These are phyloP conservation scores for Calonectria hongkongensis DNA, from an alignment of 2,329 filamentous ascomycete species.

Conservation along the genomic window DNA sequence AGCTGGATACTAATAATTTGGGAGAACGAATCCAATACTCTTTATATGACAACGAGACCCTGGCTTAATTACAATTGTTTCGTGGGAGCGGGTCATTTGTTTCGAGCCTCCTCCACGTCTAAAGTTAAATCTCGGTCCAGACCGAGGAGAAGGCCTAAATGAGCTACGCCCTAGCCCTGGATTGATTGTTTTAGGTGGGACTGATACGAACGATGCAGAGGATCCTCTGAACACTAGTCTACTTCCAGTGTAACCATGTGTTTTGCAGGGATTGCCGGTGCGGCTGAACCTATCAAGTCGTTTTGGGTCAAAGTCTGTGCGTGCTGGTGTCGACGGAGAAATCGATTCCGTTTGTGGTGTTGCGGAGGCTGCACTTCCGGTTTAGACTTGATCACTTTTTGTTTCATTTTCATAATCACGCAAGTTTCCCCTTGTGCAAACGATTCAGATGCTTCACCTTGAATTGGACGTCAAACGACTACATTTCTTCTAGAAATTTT, in stretches of 20 bases:
- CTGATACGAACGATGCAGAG: not conserved
- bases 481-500: not conserved
- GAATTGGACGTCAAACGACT: not conserved
- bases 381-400: not conserved
- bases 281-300: not conserved
- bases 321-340: not conserved
- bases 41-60: not conserved
- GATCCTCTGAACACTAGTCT: not conserved
- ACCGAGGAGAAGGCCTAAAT: not conserved
- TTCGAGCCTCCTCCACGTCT: not conserved
- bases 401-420: not conserved
- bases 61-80: not conserved
- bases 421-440: not conserved
- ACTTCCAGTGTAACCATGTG: not conserved
- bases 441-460: not conserved
- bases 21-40: not conserved
- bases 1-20: not conserved
- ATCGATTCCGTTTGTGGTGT: not conserved
- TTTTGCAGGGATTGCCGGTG: not conserved
- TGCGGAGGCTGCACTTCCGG: not conserved
- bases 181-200: constrained; percentile 1
- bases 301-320: not conserved
- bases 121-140: constrained; percentile 6
- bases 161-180: not conserved
- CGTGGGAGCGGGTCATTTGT: not conserved